A percentile compares a stretch with the other conserved stretches of the same genome.
These are phyloP conservation scores for Phytophthora meadii DNA, from an alignment of 352 stramenopile species.

Conservation along the genomic window DNA sequence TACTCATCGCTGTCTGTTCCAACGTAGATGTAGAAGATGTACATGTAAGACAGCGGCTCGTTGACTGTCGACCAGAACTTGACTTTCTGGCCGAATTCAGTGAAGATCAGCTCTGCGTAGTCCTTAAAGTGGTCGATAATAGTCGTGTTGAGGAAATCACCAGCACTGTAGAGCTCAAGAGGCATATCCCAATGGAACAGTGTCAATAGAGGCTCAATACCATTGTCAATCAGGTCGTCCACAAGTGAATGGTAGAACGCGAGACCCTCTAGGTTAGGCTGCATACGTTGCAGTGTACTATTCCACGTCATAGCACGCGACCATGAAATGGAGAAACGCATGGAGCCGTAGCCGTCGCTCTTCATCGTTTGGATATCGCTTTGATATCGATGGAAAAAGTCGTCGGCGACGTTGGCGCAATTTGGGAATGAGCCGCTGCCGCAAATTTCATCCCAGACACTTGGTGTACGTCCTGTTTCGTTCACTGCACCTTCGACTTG, in stretches of 20 bases:
- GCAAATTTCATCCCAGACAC: background rate
- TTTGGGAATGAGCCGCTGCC: background rate
- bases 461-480: background rate
- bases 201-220: background rate
- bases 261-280: background rate
- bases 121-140: constrained; percentile 76
- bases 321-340: background rate
- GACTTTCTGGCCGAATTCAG: constrained; percentile 90
- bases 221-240: background rate
- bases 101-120: constrained; percentile 93
- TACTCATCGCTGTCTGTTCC: constrained; percentile 35
- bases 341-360: background rate
- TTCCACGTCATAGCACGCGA: background rate
- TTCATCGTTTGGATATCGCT: background rate
- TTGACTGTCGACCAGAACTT: constrained; percentile 96
- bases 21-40: constrained; percentile 85
- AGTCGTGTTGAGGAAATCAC: constrained; percentile 29
- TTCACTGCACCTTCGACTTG: background rate
- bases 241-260: background rate
- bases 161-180: constrained; percentile 35
- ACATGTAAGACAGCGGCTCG: constrained; percentile 87
- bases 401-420: background rate
- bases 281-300: background rate
- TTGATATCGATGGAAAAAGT: background rate
- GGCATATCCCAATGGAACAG: constrained; percentile 33